Conservation (phyloP, 441 rosid species). For the Gossypium schwendimanii region DNA sequence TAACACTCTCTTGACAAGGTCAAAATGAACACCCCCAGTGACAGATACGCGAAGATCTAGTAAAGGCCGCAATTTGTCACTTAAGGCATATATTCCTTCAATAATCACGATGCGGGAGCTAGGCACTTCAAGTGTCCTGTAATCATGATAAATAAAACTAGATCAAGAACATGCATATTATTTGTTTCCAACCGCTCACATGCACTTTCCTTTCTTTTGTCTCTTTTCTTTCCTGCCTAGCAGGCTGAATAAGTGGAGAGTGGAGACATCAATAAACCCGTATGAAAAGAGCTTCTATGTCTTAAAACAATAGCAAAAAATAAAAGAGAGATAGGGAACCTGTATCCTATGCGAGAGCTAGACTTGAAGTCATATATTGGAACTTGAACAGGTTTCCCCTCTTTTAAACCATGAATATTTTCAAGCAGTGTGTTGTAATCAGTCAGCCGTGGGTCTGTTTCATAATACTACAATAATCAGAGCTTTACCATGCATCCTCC, state of each 20-base stretch:
- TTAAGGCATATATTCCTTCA: slow-evolving; percentile 91
- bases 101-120: slow-evolving; percentile 83
- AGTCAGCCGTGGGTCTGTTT: slow-evolving; percentile 91
- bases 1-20: slow-evolving; percentile 92
- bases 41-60: slow-evolving; percentile 97
- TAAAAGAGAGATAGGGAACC: slow-evolving; percentile 36
- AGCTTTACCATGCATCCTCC: slow-evolving; percentile 13
- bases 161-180: slow-evolving; percentile 11
- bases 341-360: slow-evolving; percentile 80
- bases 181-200: not conserved
- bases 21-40: slow-evolving; percentile 95
- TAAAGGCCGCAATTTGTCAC: slow-evolving; percentile 76
- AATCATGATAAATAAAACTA: slow-evolving; percentile 16
- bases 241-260: slow-evolving; percentile 4
- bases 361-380: slow-evolving; percentile 93
- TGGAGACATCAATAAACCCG: slow-evolving; percentile 13
- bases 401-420: slow-evolving; percentile 69
- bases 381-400: slow-evolving; percentile 79
- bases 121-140: slow-evolving; percentile 85
- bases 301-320: slow-evolving; percentile 8
- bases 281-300: slow-evolving; percentile 2
- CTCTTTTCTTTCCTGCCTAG: not conserved
- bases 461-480: slow-evolving; percentile 27
- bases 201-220: not conserved
- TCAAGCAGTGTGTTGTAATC: slow-evolving; percentile 84